phyloP scores from a whole-genome alignment of 176 grass and related monocot species.

The Thalia dealbata region DNA sequence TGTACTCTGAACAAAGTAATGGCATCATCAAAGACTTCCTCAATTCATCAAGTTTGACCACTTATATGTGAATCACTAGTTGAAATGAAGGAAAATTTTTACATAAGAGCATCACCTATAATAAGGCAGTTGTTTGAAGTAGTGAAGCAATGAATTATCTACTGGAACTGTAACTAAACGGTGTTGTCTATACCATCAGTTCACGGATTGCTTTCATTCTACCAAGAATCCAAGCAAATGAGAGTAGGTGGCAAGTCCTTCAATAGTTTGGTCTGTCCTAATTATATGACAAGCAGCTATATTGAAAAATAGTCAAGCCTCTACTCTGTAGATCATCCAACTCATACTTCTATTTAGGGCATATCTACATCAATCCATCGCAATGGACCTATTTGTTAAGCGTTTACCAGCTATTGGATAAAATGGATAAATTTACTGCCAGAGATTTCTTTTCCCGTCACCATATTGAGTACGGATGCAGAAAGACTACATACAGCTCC shows the following conservation, averaged over 20 bases:
- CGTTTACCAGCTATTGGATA: too few species aligned
- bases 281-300: neutral
- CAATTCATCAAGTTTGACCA: neutral
- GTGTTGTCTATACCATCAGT: too few species aligned
- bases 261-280: neutral
- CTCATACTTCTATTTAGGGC: too few species aligned
- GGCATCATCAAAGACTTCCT: neutral
- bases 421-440: neutral
- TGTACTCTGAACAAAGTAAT: too few species aligned
- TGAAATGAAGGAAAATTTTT: neutral
- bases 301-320: neutral
- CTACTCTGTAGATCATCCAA: too few species aligned
- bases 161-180: too few species aligned
- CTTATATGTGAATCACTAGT: neutral
- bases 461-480: neutral
- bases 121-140: neutral
- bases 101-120: neutral
- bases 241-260: neutral
- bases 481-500: neutral
- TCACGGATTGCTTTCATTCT: neutral
- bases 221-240: neutral
- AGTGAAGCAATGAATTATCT: neutral
- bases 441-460: neutral
- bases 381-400: neutral
- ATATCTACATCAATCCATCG: too few species aligned